Conservation (phyloP, 202 grass and related monocot genomes). For the Schoenoplectus tabernaemontani region DNA sequence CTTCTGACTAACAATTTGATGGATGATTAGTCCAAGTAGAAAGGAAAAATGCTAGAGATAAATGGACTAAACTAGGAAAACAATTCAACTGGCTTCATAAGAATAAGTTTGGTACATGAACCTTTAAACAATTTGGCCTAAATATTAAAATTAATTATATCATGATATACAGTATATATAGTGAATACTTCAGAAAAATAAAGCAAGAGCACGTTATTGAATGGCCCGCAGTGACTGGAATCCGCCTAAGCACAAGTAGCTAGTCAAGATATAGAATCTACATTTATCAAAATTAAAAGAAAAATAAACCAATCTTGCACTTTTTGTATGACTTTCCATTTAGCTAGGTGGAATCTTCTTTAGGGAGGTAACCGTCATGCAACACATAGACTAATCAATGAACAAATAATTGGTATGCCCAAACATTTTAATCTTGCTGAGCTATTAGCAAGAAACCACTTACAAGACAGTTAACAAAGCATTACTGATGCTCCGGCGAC, state of each 20-base stretch:
- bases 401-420: not conserved
- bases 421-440: not conserved
- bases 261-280: not conserved
- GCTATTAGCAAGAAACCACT: not conserved
- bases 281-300: not conserved
- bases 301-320: no score
- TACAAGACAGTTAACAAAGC: not conserved
- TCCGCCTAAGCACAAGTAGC: no score
- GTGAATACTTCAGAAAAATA: not conserved
- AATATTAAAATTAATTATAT: not conserved
- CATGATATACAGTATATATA: no score
- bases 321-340: not conserved
- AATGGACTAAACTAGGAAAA: not conserved
- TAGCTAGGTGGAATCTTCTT: not conserved
- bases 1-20: not conserved
- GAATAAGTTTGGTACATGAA: not conserved
- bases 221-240: not conserved
- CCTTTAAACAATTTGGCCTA: not conserved
- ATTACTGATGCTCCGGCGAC: not conserved
- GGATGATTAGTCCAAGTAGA: not conserved
- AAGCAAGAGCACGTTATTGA: constrained; percentile 2
- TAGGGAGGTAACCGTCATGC: not conserved
- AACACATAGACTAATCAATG: not conserved
- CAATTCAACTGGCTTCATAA: not conserved
- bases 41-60: no score